phyloP scores from a whole-genome alignment of 164 flowering plant species.

The Vitis rupestris region DNA sequence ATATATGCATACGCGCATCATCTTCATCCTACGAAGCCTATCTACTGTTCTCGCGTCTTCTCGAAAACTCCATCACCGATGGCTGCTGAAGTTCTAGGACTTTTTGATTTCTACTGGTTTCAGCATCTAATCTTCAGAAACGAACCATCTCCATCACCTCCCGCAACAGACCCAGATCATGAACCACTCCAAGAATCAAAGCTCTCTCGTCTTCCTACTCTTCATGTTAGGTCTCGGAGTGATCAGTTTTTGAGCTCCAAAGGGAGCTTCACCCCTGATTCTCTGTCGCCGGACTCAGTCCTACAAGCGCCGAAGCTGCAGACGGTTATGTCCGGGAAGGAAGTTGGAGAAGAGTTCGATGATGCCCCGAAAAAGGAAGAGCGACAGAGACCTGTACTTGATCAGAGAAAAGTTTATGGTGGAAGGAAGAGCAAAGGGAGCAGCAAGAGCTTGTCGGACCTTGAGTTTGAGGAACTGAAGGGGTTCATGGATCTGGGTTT shows the following conservation, averaged over 20 bases:
- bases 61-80: background rate
- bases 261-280: slow-evolving; percentile 8
- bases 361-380: background rate
- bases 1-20: background rate
- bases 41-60: too few species aligned
- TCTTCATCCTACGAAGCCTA: too few species aligned
- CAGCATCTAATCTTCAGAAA: background rate
- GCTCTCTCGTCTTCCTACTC: slow-evolving; percentile 7
- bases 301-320: slow-evolving; percentile 20
- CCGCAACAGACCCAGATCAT: background rate
- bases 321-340: slow-evolving; percentile 29
- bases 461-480: slow-evolving; percentile 34
- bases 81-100: slow-evolving; percentile 22
- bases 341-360: background rate
- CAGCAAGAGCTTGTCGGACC: slow-evolving; percentile 36
- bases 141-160: background rate
- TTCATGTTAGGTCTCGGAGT: slow-evolving; percentile 21
- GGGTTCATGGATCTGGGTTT: slow-evolving; percentile 46
- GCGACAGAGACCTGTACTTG: too few species aligned
- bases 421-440: background rate
- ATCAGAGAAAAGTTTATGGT: background rate
- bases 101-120: slow-evolving; percentile 33
- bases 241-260: slow-evolving; percentile 9
- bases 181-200: background rate
- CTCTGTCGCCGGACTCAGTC: slow-evolving; percentile 28